Evolutionary conservation across 805 yeast genomes (phyloP).

Genomic region (Metschnikowia corniflorae): DNA sequence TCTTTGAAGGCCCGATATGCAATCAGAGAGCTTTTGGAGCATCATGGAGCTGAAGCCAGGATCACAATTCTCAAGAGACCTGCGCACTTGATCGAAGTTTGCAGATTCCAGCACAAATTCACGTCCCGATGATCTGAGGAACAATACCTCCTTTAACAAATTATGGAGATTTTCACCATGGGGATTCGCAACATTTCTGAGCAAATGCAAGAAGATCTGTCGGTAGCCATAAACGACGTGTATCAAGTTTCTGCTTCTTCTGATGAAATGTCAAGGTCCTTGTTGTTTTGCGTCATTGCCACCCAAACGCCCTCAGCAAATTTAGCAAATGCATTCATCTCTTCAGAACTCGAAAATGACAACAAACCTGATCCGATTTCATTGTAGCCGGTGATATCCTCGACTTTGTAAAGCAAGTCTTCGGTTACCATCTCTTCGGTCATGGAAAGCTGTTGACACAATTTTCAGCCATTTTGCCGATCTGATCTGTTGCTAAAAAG

Average conservation of each 20-base stretch:
- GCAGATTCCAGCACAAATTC: constrained; percentile 1
- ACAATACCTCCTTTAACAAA: constrained; percentile 2
- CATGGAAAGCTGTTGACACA: too few relatives aligned
- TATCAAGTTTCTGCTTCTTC: neutral
- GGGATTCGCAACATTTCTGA: constrained; percentile 2
- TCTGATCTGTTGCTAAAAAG: too few relatives aligned
- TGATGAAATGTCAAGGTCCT: too few relatives aligned
- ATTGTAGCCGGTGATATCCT: too few relatives aligned
- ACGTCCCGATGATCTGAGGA: neutral
- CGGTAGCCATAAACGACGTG: constrained; percentile 3
- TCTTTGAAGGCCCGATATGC: neutral
- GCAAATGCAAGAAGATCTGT: constrained; percentile 2
- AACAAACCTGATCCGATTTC: too few relatives aligned
- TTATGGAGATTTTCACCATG: constrained; percentile 5
- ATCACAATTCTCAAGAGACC: neutral
- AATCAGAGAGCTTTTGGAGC: neutral
- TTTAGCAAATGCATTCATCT: too few relatives aligned
- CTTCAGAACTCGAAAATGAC: too few relatives aligned
- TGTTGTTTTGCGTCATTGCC: too few relatives aligned
- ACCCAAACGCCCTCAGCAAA: too few relatives aligned
- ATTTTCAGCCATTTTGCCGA: too few relatives aligned
- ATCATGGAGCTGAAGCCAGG: neutral
- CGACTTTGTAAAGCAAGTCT: too few relatives aligned
- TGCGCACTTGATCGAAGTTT: neutral
- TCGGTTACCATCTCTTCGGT: too few relatives aligned